Evolutionary conservation across 2,329 filamentous ascomycete species (phyloP).

Genomic region (Hortaea werneckii): DNA sequence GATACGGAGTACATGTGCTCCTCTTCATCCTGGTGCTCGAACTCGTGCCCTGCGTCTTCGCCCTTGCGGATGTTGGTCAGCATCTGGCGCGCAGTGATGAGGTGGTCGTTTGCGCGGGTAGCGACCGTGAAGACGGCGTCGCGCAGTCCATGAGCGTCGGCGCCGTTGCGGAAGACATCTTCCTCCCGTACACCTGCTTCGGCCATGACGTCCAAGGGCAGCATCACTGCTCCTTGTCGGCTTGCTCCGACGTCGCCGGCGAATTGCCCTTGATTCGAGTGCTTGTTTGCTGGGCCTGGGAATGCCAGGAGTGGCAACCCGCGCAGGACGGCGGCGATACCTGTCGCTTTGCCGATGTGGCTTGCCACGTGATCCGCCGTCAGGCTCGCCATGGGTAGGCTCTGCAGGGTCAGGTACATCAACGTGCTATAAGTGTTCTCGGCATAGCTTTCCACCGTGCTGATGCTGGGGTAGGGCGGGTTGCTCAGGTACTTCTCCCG

Average conservation of each 20-base stretch:
- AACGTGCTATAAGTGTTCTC: conserved; percentile 93
- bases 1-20: conserved; percentile 45
- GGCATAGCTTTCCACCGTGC: conserved; percentile 72
- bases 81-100: conserved; percentile 92
- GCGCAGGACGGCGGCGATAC: conserved; percentile 76
- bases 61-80: conserved; percentile 67
- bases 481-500: conserved; percentile 77
- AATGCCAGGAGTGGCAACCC: conserved; percentile 84
- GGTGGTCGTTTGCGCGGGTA: conserved; percentile 86
- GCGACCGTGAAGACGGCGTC: conserved; percentile 90
- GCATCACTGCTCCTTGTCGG: conserved; percentile 57
- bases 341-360: conserved; percentile 88
- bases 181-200: conserved; percentile 74
- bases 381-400: conserved; percentile 68
- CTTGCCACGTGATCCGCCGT: conserved; percentile 87
- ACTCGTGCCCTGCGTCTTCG: conserved; percentile 69
- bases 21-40: conserved; percentile 74
- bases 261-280: conserved; percentile 37
- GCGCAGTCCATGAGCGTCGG: conserved; percentile 66
- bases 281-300: conserved; percentile 50
- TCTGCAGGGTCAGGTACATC: conserved; percentile 75
- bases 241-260: conserved; percentile 31
- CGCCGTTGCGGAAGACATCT: conserved; percentile 73
- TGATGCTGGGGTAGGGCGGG: conserved; percentile 64
- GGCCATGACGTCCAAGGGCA: conserved; percentile 86